A percentile compares a stretch with the other conserved stretches of the same genome.
These are phyloP conservation scores for Lentinula sp. DNA, from an alignment of 768 basidiomycete species.

Conservation along the genomic window DNA sequence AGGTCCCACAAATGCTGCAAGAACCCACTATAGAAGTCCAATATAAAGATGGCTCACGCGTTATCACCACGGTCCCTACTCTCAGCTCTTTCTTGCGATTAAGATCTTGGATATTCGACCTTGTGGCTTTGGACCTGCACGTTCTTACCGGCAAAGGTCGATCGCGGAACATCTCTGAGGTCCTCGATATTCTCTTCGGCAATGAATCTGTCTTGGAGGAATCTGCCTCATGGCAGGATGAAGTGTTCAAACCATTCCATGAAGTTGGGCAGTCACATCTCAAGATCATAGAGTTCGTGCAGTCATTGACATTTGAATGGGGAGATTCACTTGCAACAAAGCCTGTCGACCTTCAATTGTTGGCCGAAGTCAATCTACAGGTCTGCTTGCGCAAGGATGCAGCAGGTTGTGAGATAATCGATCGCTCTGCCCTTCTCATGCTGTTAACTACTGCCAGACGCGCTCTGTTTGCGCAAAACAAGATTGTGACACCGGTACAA, in stretches of 20 bases:
- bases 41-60: conserved; percentile 67
- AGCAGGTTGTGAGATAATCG: conserved; percentile 79
- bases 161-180: conserved; percentile 62
- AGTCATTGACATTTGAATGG: conserved; percentile 87
- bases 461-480: conserved; percentile 61
- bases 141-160: conserved; percentile 77
- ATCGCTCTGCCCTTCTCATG: conserved; percentile 63
- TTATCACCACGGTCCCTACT: conserved; percentile 60
- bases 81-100: conserved; percentile 75
- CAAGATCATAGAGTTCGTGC: conserved; percentile 82
- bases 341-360: conserved; percentile 56
- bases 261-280: conserved; percentile 80
- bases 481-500: conserved; percentile 54
- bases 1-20: conserved; percentile 42
- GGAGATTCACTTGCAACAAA: conserved; percentile 62
- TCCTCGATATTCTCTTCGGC: conserved; percentile 80
- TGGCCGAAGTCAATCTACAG: conserved; percentile 60
- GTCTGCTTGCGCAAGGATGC: conserved; percentile 64
- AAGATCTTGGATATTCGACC: conserved; percentile 80
- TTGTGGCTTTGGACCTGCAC: conserved; percentile 84
- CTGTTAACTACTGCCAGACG: conserved; percentile 60
- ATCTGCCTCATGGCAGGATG: conserved; percentile 35
- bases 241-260: conserved; percentile 51
- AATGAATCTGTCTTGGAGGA: conserved; percentile 42
- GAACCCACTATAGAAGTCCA: conserved; percentile 54